phyloP scores from a whole-genome alignment of 2,329 filamentous ascomycete genomes.

The Curvularia hawaiiensis region DNA sequence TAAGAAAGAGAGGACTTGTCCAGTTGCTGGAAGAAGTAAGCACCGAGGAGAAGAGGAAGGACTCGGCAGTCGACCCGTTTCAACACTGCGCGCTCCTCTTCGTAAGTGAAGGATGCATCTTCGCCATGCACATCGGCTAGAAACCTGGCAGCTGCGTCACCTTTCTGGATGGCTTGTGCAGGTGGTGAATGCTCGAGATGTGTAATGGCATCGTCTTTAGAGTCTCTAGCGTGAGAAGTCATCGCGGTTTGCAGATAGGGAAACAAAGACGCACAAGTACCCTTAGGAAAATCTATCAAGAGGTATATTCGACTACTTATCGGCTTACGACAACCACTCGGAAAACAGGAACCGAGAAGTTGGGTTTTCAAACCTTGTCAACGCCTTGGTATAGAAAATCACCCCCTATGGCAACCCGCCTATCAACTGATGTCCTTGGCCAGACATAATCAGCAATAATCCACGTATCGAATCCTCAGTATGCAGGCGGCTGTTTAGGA shows the following conservation, averaged over 20 bases:
- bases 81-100: constrained; percentile 59
- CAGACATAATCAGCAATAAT: not conserved
- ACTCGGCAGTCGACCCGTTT: constrained; percentile 56
- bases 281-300: not conserved
- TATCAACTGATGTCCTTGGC: not conserved
- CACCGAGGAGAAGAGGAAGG: constrained; percentile 60
- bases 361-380: not conserved
- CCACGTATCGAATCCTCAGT: constrained; percentile 13
- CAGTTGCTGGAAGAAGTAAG: constrained; percentile 65
- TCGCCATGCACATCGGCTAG: constrained; percentile 49
- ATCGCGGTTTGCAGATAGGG: constrained; percentile 3
- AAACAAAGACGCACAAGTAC: not conserved
- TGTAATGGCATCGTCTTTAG: constrained; percentile 23
- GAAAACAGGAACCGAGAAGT: constrained; percentile 7
- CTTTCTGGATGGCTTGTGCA: constrained; percentile 4
- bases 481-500: not conserved
- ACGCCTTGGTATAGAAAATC: not conserved
- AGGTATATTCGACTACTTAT: constrained; percentile 7
- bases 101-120: constrained; percentile 51
- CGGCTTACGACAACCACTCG: not conserved
- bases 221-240: constrained; percentile 8
- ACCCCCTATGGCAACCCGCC: not conserved
- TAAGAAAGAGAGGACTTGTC: constrained; percentile 54
- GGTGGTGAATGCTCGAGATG: constrained; percentile 20
- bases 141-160: constrained; percentile 55